Evolutionary conservation across 805 yeast genomes (phyloP).

Genomic region (Starmerella khaoyaiensis): DNA sequence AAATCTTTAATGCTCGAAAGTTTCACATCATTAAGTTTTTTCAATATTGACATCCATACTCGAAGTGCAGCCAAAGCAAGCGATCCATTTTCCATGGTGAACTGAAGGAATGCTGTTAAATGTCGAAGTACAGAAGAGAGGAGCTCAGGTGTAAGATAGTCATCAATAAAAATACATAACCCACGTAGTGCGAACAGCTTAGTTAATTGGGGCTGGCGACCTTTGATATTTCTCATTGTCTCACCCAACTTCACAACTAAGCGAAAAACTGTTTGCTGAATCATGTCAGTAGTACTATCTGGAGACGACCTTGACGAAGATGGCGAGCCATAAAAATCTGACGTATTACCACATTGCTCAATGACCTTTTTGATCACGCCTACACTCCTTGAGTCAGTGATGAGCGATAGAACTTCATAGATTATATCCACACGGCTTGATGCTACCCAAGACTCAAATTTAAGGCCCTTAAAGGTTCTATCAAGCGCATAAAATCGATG

Average conservation of each 20-base stretch:
- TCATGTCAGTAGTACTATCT: constrained; percentile 7
- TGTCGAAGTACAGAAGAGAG: constrained; percentile 32
- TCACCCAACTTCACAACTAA: constrained; percentile 59
- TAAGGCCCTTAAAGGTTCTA: constrained; percentile 6
- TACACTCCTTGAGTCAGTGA: constrained; percentile 7
- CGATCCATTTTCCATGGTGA: constrained; percentile 51
- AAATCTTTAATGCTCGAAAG: constrained; percentile 44
- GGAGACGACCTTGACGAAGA: no score
- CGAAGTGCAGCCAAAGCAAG: constrained; percentile 49
- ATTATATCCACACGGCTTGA: constrained; percentile 16
- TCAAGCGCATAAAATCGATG: constrained; percentile 8
- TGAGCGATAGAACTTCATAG: constrained; percentile 15
- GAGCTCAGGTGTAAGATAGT: constrained; percentile 6
- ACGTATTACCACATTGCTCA: no score
- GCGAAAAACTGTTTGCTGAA: constrained; percentile 16
- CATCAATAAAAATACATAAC: constrained; percentile 45
- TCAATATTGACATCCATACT: constrained; percentile 55
- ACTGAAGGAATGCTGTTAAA: constrained; percentile 71
- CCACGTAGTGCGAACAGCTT: constrained; percentile 48
- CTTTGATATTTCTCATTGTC: constrained; percentile 58
- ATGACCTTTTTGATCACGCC: constrained; percentile 10
- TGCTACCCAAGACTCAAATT: constrained; percentile 8
- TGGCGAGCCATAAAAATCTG: constrained; percentile 1
- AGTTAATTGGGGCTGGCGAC: constrained; percentile 57
- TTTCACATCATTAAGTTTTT: constrained; percentile 43